Conservation (phyloP, 345 rosid species). For the Eucalyptus victrix region DNA sequence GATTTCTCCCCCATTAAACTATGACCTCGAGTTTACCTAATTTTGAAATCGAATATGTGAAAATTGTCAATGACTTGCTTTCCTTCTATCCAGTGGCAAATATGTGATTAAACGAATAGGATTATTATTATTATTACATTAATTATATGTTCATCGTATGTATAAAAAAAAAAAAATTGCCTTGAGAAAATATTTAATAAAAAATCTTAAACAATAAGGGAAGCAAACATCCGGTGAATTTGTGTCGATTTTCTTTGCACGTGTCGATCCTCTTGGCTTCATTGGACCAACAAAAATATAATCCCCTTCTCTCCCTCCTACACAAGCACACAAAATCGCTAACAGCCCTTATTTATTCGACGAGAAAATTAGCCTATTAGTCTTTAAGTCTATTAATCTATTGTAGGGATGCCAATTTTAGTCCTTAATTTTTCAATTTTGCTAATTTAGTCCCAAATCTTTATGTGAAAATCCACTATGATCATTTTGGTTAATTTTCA, state of each 20-base stretch:
- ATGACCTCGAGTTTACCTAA: not conserved
- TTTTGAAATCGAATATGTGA: not conserved
- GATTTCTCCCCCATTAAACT: not conserved
- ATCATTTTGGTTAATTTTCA: too few species aligned
- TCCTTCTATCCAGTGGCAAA: not conserved
- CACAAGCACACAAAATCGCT: not conserved
- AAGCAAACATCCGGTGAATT: not conserved
- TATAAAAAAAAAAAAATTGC: not conserved
- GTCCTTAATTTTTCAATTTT: too few species aligned
- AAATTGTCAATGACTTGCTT: not conserved
- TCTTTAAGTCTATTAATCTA: too few species aligned
- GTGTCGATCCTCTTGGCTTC: not conserved
- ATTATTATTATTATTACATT: not conserved
- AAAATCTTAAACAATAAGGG: not conserved
- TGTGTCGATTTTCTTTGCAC: not conserved
- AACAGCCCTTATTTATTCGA: not conserved
- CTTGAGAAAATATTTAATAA: not conserved
- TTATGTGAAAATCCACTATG: rapidly evolving
- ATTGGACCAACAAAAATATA: not conserved
- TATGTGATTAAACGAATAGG: not conserved
- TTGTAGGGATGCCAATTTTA: too few species aligned
- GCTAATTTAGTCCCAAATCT: too few species aligned
- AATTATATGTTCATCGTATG: not conserved
- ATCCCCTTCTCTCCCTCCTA: not conserved
- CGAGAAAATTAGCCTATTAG: not conserved